Evolutionary conservation across 164 flowering plant species (phyloP), one percentile per base, ranked within the genome.

Genomic region (Chloranthus sessilifolius): DNA sequence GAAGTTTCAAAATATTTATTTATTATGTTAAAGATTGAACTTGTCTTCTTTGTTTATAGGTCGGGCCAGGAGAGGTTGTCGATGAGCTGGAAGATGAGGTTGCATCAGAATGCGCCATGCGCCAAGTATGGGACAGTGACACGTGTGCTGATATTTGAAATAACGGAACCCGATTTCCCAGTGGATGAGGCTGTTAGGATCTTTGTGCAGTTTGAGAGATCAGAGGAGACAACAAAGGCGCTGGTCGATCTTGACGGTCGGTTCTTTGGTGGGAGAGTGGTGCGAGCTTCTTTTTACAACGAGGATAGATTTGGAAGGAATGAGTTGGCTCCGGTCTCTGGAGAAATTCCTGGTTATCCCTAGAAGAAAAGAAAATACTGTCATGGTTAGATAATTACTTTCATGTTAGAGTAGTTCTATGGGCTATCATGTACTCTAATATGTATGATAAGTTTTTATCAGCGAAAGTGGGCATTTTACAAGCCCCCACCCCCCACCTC

Each of bases 41-140:
- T n/a, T n/a, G n/a, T n/a, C n/a, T n/a, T n/a, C 17, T 14, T 17
- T 4, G 20, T 39, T 53, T 62, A 43, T 58, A 94, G 97, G 99
- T 94, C 59, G 99, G 99, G 5, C 97, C 97, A 24, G 97, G 99
- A 26, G 97, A 89, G 70, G 97, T 94, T 26, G 99, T 86, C 62
- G 99, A 94, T 65, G 97, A 89, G 52, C 74, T 94, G 30, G 99
- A 94, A 68, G 97, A 83, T 1, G 99, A 94, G 72, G 92, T 89
- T 42, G 97, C 76, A 24, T 83, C 90, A 47, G 97, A 94, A 62
- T n/a, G n/a, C n/a, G n/a, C n/a, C n/a, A n/a, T 87, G 99, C 47
- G 71, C 88, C 3, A 94, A 94, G 55, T 83, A 86, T 55, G 97
- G 99, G 17, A 81, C 78, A 2, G 99, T 94, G n/a, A 89, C 97